phyloP scores from a whole-genome alignment of 1,139 yeast species.

The Groenewaldozyma sp. region DNA sequence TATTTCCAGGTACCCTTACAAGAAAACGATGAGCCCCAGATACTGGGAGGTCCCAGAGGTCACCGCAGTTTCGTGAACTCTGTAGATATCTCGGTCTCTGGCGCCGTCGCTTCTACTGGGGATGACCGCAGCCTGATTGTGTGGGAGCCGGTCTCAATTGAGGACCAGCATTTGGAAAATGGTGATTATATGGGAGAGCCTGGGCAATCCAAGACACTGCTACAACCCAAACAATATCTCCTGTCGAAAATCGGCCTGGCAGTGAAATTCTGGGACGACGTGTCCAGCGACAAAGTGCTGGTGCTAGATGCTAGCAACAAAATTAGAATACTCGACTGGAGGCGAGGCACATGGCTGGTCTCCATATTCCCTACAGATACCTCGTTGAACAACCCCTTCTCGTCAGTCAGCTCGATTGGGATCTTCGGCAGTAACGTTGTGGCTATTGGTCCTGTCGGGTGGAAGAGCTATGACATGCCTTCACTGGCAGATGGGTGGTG shows the following conservation, averaged over 20 bases:
- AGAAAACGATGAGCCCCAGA: constrained; percentile 8
- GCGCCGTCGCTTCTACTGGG: constrained; percentile 26
- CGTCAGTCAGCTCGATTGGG: constrained; percentile 18
- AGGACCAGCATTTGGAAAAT: not conserved
- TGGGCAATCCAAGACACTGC: not conserved
- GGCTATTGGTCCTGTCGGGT: constrained; percentile 31
- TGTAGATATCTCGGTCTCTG: constrained; percentile 28
- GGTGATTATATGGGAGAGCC: constrained; percentile 10
- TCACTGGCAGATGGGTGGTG: constrained; percentile 20
- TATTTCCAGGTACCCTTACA: constrained; percentile 8
- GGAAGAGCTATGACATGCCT: constrained; percentile 25
- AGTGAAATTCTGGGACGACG: constrained; percentile 29
- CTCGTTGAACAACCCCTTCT: constrained; percentile 8
- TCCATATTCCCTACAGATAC: constrained; percentile 26
- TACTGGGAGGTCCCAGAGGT: constrained; percentile 15
- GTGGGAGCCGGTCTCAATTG: constrained; percentile 19
- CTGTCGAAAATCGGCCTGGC: constrained; percentile 22
- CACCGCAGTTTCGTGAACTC: constrained; percentile 26
- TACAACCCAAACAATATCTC: constrained; percentile 12
- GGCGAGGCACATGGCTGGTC: constrained; percentile 25
- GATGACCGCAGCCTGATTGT: constrained; percentile 27
- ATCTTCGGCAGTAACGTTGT: constrained; percentile 22
- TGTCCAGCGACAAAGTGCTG: constrained; percentile 26
- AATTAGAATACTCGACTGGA: constrained; percentile 29
- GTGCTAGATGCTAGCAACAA: constrained; percentile 28